A percentile compares a stretch with the other conserved stretches of the same genome.
Evolutionary conservation across 768 basidiomycete species (phyloP).

Genomic region (Hygrophorus pudorinus): DNA sequence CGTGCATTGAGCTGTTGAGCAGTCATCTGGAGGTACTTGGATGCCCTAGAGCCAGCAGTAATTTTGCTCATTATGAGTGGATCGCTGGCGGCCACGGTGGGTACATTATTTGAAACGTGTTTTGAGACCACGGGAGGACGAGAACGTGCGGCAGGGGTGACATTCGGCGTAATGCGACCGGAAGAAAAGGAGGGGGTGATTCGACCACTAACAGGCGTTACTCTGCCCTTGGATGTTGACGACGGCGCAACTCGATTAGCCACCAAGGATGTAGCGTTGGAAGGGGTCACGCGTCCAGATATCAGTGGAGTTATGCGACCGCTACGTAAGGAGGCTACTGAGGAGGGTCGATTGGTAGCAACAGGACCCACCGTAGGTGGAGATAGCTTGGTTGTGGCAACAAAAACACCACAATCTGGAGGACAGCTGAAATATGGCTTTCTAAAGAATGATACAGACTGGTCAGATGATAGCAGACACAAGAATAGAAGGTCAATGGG

Average conservation of each 20-base stretch:
- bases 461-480: not conserved
- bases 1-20: slow-evolving; percentile 66
- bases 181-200: slow-evolving; percentile 21
- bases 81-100: slow-evolving; percentile 19
- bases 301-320: slow-evolving; percentile 53
- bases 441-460: slow-evolving; percentile 25
- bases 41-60: slow-evolving; percentile 77
- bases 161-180: slow-evolving; percentile 30
- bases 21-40: slow-evolving; percentile 77
- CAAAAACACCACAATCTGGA: slow-evolving; percentile 84
- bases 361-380: slow-evolving; percentile 55
- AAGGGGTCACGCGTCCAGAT: slow-evolving; percentile 43
- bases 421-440: slow-evolving; percentile 81
- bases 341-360: slow-evolving; percentile 51
- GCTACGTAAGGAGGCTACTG: slow-evolving; percentile 65
- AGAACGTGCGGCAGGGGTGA: slow-evolving; percentile 26
- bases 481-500: not conserved
- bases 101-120: slow-evolving; percentile 15
- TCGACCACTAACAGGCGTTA: slow-evolving; percentile 18
- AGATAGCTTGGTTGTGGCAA: slow-evolving; percentile 74
- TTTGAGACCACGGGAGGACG: slow-evolving; percentile 21
- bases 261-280: slow-evolving; percentile 22
- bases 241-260: slow-evolving; percentile 16
- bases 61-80: slow-evolving; percentile 34
- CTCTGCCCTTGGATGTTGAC: slow-evolving; percentile 16